A percentile compares a stretch with the other conserved stretches of the same genome.
These are phyloP conservation scores for Oehlia diaphana DNA, from an alignment of 192 early-diverging fungal species.

Conservation along the genomic window DNA sequence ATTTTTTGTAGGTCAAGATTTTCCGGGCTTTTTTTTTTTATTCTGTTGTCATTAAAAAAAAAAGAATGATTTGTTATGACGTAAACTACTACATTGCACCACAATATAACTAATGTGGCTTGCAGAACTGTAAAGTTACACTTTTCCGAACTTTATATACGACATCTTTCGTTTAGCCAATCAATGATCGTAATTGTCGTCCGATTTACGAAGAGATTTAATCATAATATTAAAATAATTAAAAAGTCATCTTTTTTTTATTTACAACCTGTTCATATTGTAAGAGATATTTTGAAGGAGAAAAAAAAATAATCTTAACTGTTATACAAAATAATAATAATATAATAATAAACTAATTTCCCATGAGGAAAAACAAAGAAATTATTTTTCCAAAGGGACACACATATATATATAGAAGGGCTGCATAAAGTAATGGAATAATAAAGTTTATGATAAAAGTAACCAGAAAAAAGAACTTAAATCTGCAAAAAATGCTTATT, in stretches of 20 bases:
- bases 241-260: neutral
- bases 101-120: neutral
- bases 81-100: neutral
- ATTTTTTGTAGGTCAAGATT: too few relatives aligned
- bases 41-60: too few relatives aligned
- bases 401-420: neutral
- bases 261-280: neutral
- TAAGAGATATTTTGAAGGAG: neutral
- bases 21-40: too few relatives aligned
- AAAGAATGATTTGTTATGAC: too few relatives aligned
- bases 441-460: neutral
- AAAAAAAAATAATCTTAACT: neutral
- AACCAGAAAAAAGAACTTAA: neutral
- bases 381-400: neutral
- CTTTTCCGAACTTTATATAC: too few relatives aligned
- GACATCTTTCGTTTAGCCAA: too few relatives aligned
- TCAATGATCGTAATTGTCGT: too few relatives aligned
- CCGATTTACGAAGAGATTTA: too few relatives aligned
- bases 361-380: neutral
- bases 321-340: neutral
- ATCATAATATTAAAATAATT: too few relatives aligned
- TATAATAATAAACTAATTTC: neutral
- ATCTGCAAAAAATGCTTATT: neutral
- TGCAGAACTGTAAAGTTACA: neutral
- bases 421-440: neutral